These are phyloP conservation scores for Choiromyces venosus DNA, from an alignment of 495 filamentous ascomycete genomes.

Conservation along the genomic window DNA sequence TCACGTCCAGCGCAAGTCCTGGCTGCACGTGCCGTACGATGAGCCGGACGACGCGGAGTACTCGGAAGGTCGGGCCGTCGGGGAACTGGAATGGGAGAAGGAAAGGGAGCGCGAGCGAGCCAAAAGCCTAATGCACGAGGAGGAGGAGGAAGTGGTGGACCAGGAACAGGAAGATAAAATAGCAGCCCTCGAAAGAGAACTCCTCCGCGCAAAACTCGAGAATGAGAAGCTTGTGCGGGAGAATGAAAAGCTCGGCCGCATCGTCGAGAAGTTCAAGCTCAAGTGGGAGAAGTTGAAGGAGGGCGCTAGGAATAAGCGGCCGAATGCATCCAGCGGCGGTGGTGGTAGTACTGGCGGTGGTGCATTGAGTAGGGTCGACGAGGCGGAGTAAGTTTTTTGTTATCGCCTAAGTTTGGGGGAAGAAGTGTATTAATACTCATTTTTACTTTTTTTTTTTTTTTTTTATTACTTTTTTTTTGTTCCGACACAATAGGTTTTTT, in stretches of 20 bases:
- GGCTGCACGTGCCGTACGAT: constrained; percentile 38
- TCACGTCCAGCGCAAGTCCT: constrained; percentile 30
- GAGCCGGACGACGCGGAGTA: constrained; percentile 32
- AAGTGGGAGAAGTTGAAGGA: constrained; percentile 32
- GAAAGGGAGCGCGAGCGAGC: constrained; percentile 13
- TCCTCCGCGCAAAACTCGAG: constrained; percentile 1
- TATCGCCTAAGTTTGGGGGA: too few relatives aligned
- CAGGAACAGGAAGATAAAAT: constrained; percentile 9
- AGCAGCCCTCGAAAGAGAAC: constrained; percentile 14
- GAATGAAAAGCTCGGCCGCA: constrained; percentile 28
- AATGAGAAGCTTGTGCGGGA: constrained; percentile 29
- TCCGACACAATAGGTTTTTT: too few relatives aligned
- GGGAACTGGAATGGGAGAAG: constrained; percentile 19
- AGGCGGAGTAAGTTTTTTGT: constrained; percentile 52
- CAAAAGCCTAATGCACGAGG: constrained; percentile 9
- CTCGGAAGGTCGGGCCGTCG: constrained; percentile 14
- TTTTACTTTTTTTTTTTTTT: neutral
- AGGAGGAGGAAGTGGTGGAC: constrained; percentile 12
- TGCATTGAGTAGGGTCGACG: constrained; percentile 62
- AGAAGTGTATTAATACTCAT: neutral
- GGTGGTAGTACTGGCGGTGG: neutral
- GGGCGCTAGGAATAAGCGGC: constrained; percentile 28
- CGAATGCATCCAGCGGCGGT: neutral
- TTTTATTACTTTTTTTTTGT: neutral
- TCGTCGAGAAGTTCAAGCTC: constrained; percentile 54